phyloP scores from a whole-genome alignment of 148 eudicot genomes.

The Heliamphora exappendiculata region DNA sequence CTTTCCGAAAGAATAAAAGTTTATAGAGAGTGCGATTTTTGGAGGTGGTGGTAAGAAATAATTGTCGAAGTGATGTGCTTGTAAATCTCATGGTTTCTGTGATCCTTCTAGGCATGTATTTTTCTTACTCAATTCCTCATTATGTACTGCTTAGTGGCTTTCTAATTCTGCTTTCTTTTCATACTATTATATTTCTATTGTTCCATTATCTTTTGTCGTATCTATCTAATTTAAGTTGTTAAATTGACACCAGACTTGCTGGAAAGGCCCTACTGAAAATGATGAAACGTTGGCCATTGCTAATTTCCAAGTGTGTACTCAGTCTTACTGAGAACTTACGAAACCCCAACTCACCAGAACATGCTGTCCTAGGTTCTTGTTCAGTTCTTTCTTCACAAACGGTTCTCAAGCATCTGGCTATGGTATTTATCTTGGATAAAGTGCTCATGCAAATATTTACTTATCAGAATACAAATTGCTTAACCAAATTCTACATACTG shows the following conservation, averaged over 20 bases:
- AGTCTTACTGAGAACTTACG: conserved; percentile 56
- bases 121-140: neutral
- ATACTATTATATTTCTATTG: neutral
- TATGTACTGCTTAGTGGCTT: neutral
- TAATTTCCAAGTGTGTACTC: conserved; percentile 66
- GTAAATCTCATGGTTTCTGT: neutral
- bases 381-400: conserved; percentile 77
- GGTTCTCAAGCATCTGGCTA: conserved; percentile 71
- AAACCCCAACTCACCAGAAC: conserved; percentile 66
- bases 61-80: neutral
- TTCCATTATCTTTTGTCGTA: neutral
- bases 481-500: neutral
- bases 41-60: neutral
- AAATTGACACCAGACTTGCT: conserved; percentile 60
- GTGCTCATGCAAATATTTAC: conserved; percentile 5
- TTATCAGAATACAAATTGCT: neutral
- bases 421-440: conserved; percentile 38
- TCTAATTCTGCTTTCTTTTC: neutral
- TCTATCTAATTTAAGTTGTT: conserved; percentile 11
- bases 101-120: neutral
- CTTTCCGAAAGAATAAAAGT: neutral
- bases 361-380: conserved; percentile 89
- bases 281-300: conserved; percentile 92
- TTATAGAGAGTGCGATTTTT: neutral
- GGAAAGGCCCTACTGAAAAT: conserved; percentile 77